These are phyloP conservation scores for Bretschneidera sinensis DNA, from an alignment of 345 rosid genomes.

Conservation along the genomic window DNA sequence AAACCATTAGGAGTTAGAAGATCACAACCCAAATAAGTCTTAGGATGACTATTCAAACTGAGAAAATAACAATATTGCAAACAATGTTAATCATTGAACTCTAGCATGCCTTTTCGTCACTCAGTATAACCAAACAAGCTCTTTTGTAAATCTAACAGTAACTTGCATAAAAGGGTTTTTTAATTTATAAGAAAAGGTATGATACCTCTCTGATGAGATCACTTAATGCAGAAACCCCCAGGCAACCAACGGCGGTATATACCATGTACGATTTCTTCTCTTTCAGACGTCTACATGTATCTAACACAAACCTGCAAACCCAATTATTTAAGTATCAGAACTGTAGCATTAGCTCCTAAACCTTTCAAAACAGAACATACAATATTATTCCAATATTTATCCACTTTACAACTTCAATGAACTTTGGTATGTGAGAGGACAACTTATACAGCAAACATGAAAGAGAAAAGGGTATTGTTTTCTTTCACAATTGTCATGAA, in stretches of 20 bases:
- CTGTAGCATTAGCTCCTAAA: too few relatives aligned
- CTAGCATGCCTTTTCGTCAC: not conserved
- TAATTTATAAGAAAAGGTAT: too few relatives aligned
- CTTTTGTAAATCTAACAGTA: not conserved
- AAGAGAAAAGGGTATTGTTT: too few relatives aligned
- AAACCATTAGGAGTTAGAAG: not conserved
- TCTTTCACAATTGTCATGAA: too few relatives aligned
- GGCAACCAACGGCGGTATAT: constrained; percentile 79
- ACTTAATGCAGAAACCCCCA: constrained; percentile 68
- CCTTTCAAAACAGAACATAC: too few relatives aligned
- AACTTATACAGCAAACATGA: too few relatives aligned
- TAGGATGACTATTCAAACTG: not conserved
- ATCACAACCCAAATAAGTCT: not conserved
- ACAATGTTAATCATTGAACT: not conserved
- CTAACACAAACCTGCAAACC: constrained; percentile 70
- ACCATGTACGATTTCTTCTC: constrained; percentile 96
- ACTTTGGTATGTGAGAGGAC: too few relatives aligned
- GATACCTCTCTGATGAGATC: constrained; percentile 80
- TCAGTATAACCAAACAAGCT: too few relatives aligned
- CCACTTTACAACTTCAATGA: too few relatives aligned
- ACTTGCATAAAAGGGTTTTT: constrained; percentile 1
- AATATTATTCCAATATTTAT: too few relatives aligned
- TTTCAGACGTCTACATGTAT: constrained; percentile 70
- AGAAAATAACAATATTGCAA: not conserved
- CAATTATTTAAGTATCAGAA: constrained; percentile 5